Evolutionary conservation across 2,329 filamentous ascomycete species (phyloP), one percentile per base, ranked within the genome.

Genomic region (Herpotrichia juniperi): DNA sequence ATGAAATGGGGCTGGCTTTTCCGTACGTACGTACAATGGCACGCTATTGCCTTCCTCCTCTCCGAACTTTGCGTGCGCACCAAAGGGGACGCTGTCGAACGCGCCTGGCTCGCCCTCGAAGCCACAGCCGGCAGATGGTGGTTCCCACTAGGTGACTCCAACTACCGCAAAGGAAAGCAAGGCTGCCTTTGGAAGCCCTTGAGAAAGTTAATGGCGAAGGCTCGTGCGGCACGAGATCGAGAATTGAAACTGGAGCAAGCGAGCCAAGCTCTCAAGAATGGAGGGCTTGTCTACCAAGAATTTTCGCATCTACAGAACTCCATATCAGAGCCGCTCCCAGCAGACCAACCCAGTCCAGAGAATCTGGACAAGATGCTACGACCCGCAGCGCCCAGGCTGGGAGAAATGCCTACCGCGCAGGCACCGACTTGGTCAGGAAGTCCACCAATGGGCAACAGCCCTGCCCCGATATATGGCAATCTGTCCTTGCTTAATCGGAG

Each of bases 1-100:
- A 77, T 80, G 61, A 83, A 84, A 62, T 88, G 85, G 85, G 79
- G 81, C 32, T 88, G 86, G 86, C 75, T 87, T 0, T 87, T 87
- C 74, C 76, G 78, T 19, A 86, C 83, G 1, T 85, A 87, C 51
- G 81, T 85, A 59, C 86, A 87, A 62, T 88, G 85, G 85, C 84
- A 87, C 62, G 82, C 83, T 2, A 76, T 87, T 31, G 84, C 84
- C 1, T 87, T 85, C 61, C 77, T 86, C 3, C 74, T 87, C 7
- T 81, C 82, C 1, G 83, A 87, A 58, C 74, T 87, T 0, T 86
- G 83, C 58, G 76, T 81, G 12, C 79, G 82, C 21, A 83, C 82
- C 5, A 77, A 76, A 25, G 83, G 84, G 21, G 80, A 81, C 19
- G 71, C 82, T 0, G 83, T 85, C 0, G 83, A 87, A 46, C 77